These are phyloP conservation scores for Spathaspora passalidarum DNA, from an alignment of 805 yeast genomes.

Conservation along the genomic window DNA sequence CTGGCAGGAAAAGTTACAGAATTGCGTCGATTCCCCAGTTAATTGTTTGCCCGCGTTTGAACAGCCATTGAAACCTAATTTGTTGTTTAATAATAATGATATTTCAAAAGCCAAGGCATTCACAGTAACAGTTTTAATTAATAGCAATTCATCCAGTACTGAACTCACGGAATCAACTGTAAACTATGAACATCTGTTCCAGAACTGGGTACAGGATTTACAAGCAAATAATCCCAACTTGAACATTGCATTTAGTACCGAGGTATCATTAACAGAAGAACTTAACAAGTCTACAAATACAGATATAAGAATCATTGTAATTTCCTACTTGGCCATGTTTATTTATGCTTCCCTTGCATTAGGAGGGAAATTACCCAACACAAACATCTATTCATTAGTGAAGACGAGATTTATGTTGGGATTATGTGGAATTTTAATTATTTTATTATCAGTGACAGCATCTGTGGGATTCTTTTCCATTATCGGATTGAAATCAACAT, in stretches of 20 bases:
- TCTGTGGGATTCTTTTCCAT: constrained; percentile 80
- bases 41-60: constrained; percentile 87
- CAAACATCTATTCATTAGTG: constrained; percentile 28
- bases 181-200: constrained; percentile 75
- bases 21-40: constrained; percentile 80
- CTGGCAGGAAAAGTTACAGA: constrained; percentile 55
- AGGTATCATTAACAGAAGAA: constrained; percentile 80
- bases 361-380: constrained; percentile 53
- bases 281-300: constrained; percentile 77
- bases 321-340: constrained; percentile 85
- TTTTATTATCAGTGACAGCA: constrained; percentile 73
- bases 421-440: constrained; percentile 78
- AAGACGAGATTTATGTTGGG: constrained; percentile 74
- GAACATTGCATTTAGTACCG: constrained; percentile 73
- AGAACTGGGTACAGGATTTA: constrained; percentile 47
- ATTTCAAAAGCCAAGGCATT: constrained; percentile 67
- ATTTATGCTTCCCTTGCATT: constrained; percentile 81
- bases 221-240: constrained; percentile 42
- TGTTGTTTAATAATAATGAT: constrained; percentile 55
- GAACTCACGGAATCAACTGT: constrained; percentile 36
- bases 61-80: constrained; percentile 75
- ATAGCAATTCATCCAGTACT: constrained; percentile 46
- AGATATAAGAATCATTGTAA: constrained; percentile 64
- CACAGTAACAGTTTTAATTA: constrained; percentile 68
- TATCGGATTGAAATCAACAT: constrained; percentile 79